These are phyloP conservation scores for Digitaria exilis DNA, from an alignment of 202 grass and related monocot species.

Conservation along the genomic window DNA sequence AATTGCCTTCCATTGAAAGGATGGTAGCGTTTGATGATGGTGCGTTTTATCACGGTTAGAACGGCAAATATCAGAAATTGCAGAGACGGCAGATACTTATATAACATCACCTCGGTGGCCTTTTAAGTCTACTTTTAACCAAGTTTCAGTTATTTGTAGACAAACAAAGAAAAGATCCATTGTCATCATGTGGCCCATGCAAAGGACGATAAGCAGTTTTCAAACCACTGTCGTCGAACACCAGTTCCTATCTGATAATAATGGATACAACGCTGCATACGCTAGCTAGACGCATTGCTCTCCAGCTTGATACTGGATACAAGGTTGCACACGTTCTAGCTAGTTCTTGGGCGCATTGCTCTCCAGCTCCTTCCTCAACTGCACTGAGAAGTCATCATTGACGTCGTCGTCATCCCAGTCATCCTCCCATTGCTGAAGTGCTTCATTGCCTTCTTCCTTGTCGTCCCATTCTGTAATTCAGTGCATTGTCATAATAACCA, in stretches of 20 bases:
- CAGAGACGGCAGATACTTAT: too few species aligned
- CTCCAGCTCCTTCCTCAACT: constrained; percentile 70
- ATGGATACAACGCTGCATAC: not conserved
- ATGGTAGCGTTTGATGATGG: too few species aligned
- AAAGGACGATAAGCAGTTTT: not conserved
- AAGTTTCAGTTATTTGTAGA: not conserved
- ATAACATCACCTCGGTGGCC: too few species aligned
- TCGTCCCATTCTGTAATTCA: constrained; percentile 58
- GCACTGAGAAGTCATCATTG: constrained; percentile 69
- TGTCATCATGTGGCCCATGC: not conserved
- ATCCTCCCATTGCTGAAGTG: constrained; percentile 73
- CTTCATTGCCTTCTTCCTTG: constrained; percentile 75
- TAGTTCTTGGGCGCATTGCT: constrained; percentile 58
- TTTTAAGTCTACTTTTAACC: too few species aligned
- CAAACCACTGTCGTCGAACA: not conserved
- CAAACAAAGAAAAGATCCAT: not conserved
- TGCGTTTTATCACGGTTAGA: too few species aligned
- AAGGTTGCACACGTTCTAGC: constrained; percentile 13
- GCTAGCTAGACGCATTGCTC: too few species aligned
- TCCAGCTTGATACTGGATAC: not conserved
- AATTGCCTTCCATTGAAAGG: too few species aligned
- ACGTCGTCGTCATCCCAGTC: constrained; percentile 76
- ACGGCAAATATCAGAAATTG: too few species aligned
- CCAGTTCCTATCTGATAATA: not conserved
- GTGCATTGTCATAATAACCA: too few species aligned